Percentiles rank a stretch among this genome's conserved stretches.
phyloP scores from a whole-genome alignment of 2,329 filamentous ascomycete genomes.

The Mycosphaerella arachidis region DNA sequence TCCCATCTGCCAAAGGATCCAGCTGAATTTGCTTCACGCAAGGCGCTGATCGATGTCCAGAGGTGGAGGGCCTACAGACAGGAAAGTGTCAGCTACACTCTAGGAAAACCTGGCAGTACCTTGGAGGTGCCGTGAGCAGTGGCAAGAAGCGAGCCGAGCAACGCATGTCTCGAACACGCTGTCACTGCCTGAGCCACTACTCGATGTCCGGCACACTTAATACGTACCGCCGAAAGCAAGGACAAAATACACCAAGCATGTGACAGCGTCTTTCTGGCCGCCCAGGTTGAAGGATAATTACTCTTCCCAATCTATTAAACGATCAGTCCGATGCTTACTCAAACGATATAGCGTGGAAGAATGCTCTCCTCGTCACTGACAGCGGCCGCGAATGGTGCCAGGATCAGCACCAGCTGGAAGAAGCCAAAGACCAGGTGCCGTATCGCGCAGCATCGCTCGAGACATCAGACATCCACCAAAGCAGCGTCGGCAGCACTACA shows the following conservation, averaged over 20 bases:
- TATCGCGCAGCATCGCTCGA: not conserved
- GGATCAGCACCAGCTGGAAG: not conserved
- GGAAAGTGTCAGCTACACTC: too few relatives aligned
- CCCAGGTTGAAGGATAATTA: not conserved
- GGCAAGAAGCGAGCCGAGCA: too few relatives aligned
- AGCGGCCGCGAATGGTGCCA: not conserved
- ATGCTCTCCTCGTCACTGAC: not conserved
- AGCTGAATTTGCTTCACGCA: not conserved
- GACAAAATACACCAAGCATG: constrained; percentile 1
- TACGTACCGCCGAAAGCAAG: not conserved
- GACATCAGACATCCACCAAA: not conserved
- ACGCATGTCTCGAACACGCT: too few relatives aligned
- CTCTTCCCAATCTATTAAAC: not conserved
- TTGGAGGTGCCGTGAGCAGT: too few relatives aligned
- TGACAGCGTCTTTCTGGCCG: not conserved
- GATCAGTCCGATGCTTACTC: not conserved
- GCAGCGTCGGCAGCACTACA: not conserved
- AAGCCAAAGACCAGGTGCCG: not conserved
- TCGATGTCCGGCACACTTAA: too few relatives aligned
- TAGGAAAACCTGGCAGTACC: too few relatives aligned
- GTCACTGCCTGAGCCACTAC: too few relatives aligned
- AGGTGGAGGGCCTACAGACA: not conserved
- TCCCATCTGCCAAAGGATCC: not conserved
- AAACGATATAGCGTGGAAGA: not conserved
- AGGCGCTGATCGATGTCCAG: not conserved